phyloP scores from a whole-genome alignment of 805 yeast genomes.

The Allodekkera sacchari region DNA sequence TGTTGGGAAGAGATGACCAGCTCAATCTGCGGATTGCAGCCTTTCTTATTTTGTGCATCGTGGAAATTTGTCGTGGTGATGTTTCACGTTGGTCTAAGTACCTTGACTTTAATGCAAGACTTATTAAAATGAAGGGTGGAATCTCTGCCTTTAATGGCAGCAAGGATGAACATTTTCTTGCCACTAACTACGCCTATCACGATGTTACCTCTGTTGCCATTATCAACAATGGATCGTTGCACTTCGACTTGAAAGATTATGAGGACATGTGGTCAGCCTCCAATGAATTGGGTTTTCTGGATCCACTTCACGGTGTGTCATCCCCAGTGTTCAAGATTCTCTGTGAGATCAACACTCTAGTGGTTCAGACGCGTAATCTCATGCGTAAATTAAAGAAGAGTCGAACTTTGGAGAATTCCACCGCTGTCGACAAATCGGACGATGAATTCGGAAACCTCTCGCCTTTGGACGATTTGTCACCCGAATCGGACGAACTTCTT shows the following conservation, averaged over 20 bases:
- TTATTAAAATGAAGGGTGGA: constrained; percentile 58
- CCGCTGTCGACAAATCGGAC: constrained; percentile 4
- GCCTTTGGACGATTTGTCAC: too few species aligned
- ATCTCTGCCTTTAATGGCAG: constrained; percentile 39
- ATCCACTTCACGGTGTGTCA: constrained; percentile 67
- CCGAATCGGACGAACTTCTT: too few species aligned
- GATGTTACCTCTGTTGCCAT: constrained; percentile 62
- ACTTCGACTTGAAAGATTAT: constrained; percentile 56
- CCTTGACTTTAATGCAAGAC: constrained; percentile 55
- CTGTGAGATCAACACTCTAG: constrained; percentile 60
- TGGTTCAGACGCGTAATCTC: constrained; percentile 39
- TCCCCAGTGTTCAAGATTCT: constrained; percentile 57
- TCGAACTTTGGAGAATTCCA: constrained; percentile 11
- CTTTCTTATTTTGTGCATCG: constrained; percentile 62
- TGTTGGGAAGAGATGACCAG: constrained; percentile 22
- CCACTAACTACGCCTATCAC: constrained; percentile 74
- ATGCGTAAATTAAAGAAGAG: constrained; percentile 16
- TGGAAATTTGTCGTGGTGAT: constrained; percentile 78
- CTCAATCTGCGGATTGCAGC: constrained; percentile 49
- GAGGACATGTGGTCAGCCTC: constrained; percentile 36
- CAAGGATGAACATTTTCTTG: constrained; percentile 61
- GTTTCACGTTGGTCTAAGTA: constrained; percentile 67
- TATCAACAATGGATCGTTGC: constrained; percentile 50
- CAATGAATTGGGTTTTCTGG: constrained; percentile 38
- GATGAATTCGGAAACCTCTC: too few species aligned